Conservation (phyloP, 2,329 filamentous ascomycete genomes). For the Cytospora chrysosperma region DNA sequence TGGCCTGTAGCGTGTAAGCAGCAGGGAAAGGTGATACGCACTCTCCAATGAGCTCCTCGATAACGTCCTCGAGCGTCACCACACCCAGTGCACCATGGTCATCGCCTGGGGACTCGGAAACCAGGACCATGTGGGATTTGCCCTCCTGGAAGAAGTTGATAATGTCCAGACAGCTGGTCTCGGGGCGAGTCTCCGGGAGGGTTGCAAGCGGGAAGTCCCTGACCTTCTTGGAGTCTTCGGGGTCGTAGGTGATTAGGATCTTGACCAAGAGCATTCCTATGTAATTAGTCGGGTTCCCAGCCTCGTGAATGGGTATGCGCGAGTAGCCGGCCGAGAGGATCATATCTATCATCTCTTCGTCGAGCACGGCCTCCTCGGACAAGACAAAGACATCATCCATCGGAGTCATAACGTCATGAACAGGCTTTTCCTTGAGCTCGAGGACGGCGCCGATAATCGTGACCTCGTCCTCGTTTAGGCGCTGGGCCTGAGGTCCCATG, state of each 20-base stretch:
- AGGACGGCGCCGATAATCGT: conserved; percentile 97
- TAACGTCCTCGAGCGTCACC: conserved; percentile 95
- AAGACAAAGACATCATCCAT: conserved; percentile 97
- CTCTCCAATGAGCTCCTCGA: conserved; percentile 98
- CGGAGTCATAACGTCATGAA: conserved; percentile 96
- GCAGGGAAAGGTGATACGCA: conserved; percentile 47
- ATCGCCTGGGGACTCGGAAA: conserved; percentile 87
- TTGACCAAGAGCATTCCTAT: conserved; percentile 98
- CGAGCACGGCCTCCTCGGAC: conserved; percentile 89
- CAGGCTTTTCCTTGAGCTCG: conserved; percentile 93
- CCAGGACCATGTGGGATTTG: conserved; percentile 97
- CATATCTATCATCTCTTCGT: conserved; percentile 90
- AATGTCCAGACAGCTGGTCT: conserved; percentile 96
- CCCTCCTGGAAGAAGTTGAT: conserved; percentile 99
- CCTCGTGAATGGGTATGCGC: conserved; percentile 88
- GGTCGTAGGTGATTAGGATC: conserved; percentile 97
- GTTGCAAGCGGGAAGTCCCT: conserved; percentile 91
- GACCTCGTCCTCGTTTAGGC: conserved; percentile 94
- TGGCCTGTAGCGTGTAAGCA: background rate
- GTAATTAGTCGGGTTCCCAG: conserved; percentile 82
- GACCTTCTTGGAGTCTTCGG: conserved; percentile 84
- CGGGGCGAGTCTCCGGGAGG: conserved; percentile 87
- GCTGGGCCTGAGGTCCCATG: conserved; percentile 79
- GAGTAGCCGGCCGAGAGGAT: conserved; percentile 95
- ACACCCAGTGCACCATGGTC: conserved; percentile 88